A percentile compares a stretch with the other conserved stretches of the same genome.
Conservation (phyloP, 2,329 filamentous ascomycete species). For the Samsoniella hepiali region DNA sequence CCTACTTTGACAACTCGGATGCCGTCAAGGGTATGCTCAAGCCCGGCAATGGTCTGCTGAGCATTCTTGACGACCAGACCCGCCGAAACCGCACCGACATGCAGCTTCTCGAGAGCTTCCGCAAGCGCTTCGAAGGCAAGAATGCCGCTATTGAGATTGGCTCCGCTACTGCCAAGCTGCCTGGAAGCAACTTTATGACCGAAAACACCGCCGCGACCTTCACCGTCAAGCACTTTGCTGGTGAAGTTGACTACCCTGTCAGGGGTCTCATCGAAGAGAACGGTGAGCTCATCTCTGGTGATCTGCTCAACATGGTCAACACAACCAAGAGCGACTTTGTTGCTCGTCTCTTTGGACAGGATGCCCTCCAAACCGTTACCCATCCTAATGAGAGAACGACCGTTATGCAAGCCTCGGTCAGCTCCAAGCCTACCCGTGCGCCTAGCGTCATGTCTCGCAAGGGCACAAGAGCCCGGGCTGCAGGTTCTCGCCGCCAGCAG, state of each 20-base stretch:
- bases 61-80: slow-evolving; percentile 94
- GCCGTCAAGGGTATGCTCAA: slow-evolving; percentile 90
- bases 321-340: slow-evolving; percentile 87
- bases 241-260: slow-evolving; percentile 91
- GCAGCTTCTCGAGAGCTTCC: slow-evolving; percentile 85
- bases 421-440: slow-evolving; percentile 88
- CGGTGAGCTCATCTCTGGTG: slow-evolving; percentile 90
- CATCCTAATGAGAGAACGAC: slow-evolving; percentile 87
- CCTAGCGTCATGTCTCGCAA: slow-evolving; percentile 89
- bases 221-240: slow-evolving; percentile 91
- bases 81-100: slow-evolving; percentile 82
- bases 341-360: slow-evolving; percentile 88
- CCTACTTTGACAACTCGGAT: slow-evolving; percentile 97
- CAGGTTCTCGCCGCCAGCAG: slow-evolving; percentile 36
- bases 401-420: slow-evolving; percentile 93
- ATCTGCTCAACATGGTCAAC: slow-evolving; percentile 91
- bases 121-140: slow-evolving; percentile 91
- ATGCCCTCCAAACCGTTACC: slow-evolving; percentile 86
- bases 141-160: slow-evolving; percentile 84
- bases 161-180: slow-evolving; percentile 69
- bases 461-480: slow-evolving; percentile 44
- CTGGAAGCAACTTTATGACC: slow-evolving; percentile 86
- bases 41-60: slow-evolving; percentile 84
- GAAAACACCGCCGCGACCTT: slow-evolving; percentile 78
- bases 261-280: slow-evolving; percentile 91